Conservation (phyloP, 371 early-diverging fungal genomes). For the Capillidium heterosporum region DNA sequence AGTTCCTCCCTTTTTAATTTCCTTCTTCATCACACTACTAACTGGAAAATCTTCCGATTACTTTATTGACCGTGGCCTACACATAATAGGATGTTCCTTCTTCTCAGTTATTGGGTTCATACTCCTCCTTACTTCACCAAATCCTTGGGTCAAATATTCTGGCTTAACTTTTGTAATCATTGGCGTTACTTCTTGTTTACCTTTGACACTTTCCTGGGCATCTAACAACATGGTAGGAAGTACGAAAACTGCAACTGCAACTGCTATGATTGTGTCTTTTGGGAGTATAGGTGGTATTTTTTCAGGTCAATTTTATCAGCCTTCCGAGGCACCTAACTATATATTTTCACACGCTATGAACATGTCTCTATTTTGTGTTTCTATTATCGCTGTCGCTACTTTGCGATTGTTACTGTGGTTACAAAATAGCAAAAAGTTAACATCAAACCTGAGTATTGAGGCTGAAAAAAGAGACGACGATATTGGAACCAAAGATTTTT, state of each 20-base stretch:
- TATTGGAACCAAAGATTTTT: too few relatives aligned
- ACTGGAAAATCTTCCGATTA: neutral
- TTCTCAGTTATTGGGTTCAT: constrained; percentile 43
- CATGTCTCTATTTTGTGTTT: neutral
- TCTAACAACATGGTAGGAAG: constrained; percentile 34
- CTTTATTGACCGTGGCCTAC: neutral
- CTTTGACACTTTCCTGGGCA: constrained; percentile 11
- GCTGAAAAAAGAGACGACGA: too few relatives aligned
- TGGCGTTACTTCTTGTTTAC: neutral
- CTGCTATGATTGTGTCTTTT: constrained; percentile 14
- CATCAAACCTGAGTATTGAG: too few relatives aligned
- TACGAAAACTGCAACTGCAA: constrained; percentile 32
- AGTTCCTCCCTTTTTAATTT: constrained; percentile 19
- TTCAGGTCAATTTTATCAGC: constrained; percentile 39
- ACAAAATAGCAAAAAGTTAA: too few relatives aligned
- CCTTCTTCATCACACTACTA: neutral
- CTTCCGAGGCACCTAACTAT: constrained; percentile 32
- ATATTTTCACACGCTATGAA: neutral
- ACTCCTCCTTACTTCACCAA: constrained; percentile 23
- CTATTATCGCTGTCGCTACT: neutral
- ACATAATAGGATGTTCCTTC: constrained; percentile 22
- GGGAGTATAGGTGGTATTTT: constrained; percentile 19
- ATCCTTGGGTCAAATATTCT: constrained; percentile 6
- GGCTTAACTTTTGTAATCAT: neutral
- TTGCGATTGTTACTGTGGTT: too few relatives aligned